Percentiles rank a stretch among this genome's conserved stretches.
Conservation (phyloP, 2,329 filamentous ascomycete genomes). For the Diaporthe australafricana region DNA sequence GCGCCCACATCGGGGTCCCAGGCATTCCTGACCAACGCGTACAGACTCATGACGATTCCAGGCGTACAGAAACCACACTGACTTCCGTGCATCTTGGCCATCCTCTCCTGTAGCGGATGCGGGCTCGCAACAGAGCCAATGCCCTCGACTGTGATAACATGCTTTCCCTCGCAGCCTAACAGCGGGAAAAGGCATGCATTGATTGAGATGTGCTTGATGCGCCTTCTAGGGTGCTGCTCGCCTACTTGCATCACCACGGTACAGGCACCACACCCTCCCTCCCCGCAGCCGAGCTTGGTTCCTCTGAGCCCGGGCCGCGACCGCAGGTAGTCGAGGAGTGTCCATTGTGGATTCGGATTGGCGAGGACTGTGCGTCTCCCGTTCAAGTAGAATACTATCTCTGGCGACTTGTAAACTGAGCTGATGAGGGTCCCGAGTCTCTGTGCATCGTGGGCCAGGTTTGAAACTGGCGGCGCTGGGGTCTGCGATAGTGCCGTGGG, state of each 20-base stretch:
- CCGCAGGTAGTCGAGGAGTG: constrained; percentile 23
- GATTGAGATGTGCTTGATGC: constrained; percentile 94
- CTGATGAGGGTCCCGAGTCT: constrained; percentile 1
- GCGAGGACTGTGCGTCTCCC: constrained; percentile 10
- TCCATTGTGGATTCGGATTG: constrained; percentile 29
- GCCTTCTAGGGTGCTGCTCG: constrained; percentile 84
- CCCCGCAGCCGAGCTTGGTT: constrained; percentile 76
- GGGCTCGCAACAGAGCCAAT: constrained; percentile 89
- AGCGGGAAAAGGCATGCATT: constrained; percentile 96
- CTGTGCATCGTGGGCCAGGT: neutral
- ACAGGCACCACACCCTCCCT: constrained; percentile 96
- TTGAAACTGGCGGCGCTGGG: neutral
- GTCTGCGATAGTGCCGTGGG: neutral
- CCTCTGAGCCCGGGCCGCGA: constrained; percentile 14
- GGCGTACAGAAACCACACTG: constrained; percentile 96
- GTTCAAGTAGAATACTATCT: constrained; percentile 12
- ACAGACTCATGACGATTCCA: constrained; percentile 97
- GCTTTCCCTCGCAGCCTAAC: constrained; percentile 93
- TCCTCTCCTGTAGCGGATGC: constrained; percentile 89
- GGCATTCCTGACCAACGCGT: constrained; percentile 90
- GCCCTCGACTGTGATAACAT: constrained; percentile 97
- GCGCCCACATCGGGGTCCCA: constrained; percentile 62
- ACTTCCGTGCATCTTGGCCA: constrained; percentile 90
- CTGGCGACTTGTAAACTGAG: neutral
- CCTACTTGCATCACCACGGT: constrained; percentile 89